Percentiles rank a stretch among this genome's conserved stretches.
These are phyloP conservation scores for Coccomyxa sp. DNA, from an alignment of 139 green algal species.

Conservation along the genomic window DNA sequence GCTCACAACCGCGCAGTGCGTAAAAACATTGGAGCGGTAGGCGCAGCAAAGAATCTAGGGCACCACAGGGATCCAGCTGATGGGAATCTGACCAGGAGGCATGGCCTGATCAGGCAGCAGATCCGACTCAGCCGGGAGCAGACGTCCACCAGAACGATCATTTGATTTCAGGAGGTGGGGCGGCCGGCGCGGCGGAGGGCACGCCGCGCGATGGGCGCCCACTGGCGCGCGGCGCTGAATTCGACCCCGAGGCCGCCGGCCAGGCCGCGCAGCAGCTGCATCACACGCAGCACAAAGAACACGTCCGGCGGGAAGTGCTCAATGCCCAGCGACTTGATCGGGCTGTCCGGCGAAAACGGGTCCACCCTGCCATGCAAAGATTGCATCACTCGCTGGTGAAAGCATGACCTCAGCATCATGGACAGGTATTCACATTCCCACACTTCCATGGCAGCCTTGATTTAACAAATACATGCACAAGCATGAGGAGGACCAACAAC, in stretches of 20 bases:
- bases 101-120: too few species aligned
- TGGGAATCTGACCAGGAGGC: too few species aligned
- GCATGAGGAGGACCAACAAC: neutral
- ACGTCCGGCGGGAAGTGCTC: conserved; percentile 88
- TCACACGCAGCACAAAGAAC: conserved; percentile 93
- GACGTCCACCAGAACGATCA: too few species aligned
- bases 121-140: too few species aligned
- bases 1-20: too few species aligned
- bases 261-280: conserved; percentile 81
- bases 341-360: conserved; percentile 75
- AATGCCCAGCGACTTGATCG: conserved; percentile 81
- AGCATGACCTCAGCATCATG: neutral
- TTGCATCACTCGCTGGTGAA: neutral
- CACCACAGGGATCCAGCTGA: too few species aligned
- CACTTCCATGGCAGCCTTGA: neutral
- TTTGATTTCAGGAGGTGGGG: too few species aligned
- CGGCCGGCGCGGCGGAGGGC: conserved; percentile 24
- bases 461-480: neutral
- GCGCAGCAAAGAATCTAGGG: too few species aligned
- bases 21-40: too few species aligned
- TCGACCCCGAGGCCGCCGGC: conserved; percentile 79
- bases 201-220: conserved; percentile 56
- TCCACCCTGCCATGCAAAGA: conserved; percentile 50
- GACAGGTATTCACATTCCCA: neutral
- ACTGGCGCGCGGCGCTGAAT: conserved; percentile 75